A percentile compares a stretch with the other conserved stretches of the same genome.
Conservation (phyloP, 306 rosid species). For the Pterocarpus santalinus region DNA sequence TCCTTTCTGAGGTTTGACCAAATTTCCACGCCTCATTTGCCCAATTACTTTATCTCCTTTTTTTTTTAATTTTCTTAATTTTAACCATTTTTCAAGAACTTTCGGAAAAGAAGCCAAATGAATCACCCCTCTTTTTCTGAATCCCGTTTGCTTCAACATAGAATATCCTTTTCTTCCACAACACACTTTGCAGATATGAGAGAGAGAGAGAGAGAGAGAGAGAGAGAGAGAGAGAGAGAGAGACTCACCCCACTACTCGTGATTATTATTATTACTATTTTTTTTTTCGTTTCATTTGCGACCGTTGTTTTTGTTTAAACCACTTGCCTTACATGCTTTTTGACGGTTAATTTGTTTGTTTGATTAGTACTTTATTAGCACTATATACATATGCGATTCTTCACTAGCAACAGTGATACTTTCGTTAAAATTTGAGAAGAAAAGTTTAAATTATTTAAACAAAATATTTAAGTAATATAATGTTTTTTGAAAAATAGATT, state of each 20-base stretch:
- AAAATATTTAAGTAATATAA: no score
- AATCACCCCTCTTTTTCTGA: constrained; percentile 36
- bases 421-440: background rate
- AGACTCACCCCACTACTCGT: background rate
- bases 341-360: no score
- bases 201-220: constrained; percentile 2
- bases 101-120: constrained; percentile 56
- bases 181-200: constrained; percentile 29
- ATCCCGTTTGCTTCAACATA: constrained; percentile 18
- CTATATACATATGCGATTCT: no score
- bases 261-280: background rate
- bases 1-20: constrained; percentile 59
- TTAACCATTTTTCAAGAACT: constrained; percentile 39
- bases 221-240: constrained; percentile 7
- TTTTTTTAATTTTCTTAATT: background rate
- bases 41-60: background rate
- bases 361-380: no score
- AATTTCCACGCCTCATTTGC: constrained; percentile 34
- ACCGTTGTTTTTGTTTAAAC: background rate
- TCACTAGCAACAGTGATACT: no score
- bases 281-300: background rate
- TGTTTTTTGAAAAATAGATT: no score
- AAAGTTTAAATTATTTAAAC: no score
- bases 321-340: no score
- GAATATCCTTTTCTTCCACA: constrained; percentile 68